A percentile compares a stretch with the other conserved stretches of the same genome.
These are phyloP conservation scores for Cordyceps farinosa DNA, from an alignment of 2,329 filamentous ascomycete genomes.

Conservation along the genomic window DNA sequence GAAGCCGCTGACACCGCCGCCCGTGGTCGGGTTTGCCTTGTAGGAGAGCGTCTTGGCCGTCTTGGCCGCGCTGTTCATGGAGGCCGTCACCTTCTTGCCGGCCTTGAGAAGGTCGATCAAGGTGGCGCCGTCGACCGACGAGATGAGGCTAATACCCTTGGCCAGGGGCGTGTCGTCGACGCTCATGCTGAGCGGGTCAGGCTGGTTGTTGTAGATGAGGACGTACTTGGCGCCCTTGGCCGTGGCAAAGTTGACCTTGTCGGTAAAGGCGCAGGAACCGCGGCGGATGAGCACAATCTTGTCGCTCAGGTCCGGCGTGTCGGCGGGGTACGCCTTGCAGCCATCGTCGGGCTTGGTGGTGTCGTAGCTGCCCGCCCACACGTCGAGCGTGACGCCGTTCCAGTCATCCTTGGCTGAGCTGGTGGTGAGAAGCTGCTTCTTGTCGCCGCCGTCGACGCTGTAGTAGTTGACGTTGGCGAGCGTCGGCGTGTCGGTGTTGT, in stretches of 20 bases:
- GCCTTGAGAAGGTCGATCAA: slow-evolving; percentile 43
- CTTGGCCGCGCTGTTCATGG: slow-evolving; percentile 40
- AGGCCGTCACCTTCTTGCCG: slow-evolving; percentile 42
- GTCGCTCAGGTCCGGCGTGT: slow-evolving; percentile 54
- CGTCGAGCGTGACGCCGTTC: slow-evolving; percentile 43
- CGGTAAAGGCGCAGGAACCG: slow-evolving; percentile 53
- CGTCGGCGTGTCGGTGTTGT: slow-evolving; percentile 42
- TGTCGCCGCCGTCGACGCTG: slow-evolving; percentile 33
- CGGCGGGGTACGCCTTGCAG: slow-evolving; percentile 16
- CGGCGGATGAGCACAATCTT: slow-evolving; percentile 59
- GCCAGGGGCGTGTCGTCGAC: slow-evolving; percentile 31
- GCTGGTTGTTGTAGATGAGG: slow-evolving; percentile 57
- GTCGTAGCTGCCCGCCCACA: slow-evolving; percentile 50
- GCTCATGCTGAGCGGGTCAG: slow-evolving; percentile 31
- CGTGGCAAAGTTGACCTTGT: slow-evolving; percentile 52
- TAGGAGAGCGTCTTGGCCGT: slow-evolving; percentile 31
- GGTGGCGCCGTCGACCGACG: slow-evolving; percentile 36
- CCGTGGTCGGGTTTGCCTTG: slow-evolving; percentile 40
- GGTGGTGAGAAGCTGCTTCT: slow-evolving; percentile 41
- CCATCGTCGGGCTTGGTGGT: slow-evolving; percentile 26
- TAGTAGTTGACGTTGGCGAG: slow-evolving; percentile 43
- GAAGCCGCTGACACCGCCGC: slow-evolving; percentile 50
- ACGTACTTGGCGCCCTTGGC: slow-evolving; percentile 57
- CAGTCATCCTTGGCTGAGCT: slow-evolving; percentile 41
- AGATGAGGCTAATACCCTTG: slow-evolving; percentile 40